phyloP scores from a whole-genome alignment of 345 rosid genomes.

The Boechera divaricarpa region DNA sequence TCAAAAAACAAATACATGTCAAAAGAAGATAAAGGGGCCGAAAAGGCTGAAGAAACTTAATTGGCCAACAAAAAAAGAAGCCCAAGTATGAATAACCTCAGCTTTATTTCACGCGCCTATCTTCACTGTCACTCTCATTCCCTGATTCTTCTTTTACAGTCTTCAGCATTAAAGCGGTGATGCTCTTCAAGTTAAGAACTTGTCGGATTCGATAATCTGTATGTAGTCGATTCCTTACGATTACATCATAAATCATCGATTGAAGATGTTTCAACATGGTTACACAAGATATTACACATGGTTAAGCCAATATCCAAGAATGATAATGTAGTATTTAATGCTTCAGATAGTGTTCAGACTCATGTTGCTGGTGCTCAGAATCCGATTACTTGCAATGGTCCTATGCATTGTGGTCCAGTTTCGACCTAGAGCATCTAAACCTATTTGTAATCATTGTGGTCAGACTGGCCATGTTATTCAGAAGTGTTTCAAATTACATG shows the following conservation, averaged over 20 bases:
- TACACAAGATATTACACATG: too few species aligned
- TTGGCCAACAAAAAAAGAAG: conserved; percentile 5
- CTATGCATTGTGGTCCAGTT: too few species aligned
- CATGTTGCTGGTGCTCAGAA: too few species aligned
- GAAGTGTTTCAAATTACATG: too few species aligned
- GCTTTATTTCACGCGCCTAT: not conserved
- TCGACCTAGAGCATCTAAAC: too few species aligned
- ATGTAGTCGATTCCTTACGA: not conserved
- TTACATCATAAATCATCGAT: not conserved
- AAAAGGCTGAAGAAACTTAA: not conserved
- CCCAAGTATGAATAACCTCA: not conserved
- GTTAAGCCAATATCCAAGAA: too few species aligned
- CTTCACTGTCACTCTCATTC: not conserved
- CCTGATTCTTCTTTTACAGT: not conserved
- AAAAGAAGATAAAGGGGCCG: not conserved
- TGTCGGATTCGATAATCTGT: not conserved
- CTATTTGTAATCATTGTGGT: too few species aligned
- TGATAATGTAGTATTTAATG: too few species aligned
- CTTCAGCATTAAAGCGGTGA: not conserved
- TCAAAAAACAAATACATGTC: too few species aligned
- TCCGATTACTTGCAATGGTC: too few species aligned
- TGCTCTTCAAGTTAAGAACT: conserved; percentile 24
- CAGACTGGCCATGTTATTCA: too few species aligned
- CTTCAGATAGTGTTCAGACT: too few species aligned
- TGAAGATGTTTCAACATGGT: not conserved